These are phyloP conservation scores for Aspergillus sp. DNA, from an alignment of 2,329 filamentous ascomycete genomes.

Conservation along the genomic window DNA sequence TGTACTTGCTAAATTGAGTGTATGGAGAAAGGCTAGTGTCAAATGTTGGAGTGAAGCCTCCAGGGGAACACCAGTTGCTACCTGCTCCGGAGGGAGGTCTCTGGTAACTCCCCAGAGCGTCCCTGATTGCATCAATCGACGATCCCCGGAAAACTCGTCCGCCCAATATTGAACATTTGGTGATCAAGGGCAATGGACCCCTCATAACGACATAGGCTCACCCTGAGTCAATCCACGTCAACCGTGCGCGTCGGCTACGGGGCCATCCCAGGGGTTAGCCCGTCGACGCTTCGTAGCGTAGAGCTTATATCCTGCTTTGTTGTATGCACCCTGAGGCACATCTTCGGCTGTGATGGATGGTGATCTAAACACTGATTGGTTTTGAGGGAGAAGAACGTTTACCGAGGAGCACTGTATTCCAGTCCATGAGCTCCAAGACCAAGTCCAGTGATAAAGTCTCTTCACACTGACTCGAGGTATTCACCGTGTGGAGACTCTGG, in stretches of 20 bases:
- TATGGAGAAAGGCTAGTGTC: background rate
- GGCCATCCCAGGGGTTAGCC: constrained; percentile 13
- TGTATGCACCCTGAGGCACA: constrained; percentile 10
- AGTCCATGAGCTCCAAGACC: constrained; percentile 3
- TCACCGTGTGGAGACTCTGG: constrained; percentile 2
- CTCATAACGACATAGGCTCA: constrained; percentile 16
- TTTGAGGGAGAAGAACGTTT: constrained; percentile 6
- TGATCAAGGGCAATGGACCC: constrained; percentile 18
- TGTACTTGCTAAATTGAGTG: constrained; percentile 7
- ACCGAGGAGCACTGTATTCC: background rate
- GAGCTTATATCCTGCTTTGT: constrained; percentile 7
- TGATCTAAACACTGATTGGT: constrained; percentile 15
- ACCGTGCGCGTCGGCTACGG: constrained; percentile 14
- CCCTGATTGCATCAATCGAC: constrained; percentile 8
- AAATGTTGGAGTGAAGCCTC: constrained; percentile 5
- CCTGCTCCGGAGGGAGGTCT: background rate
- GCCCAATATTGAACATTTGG: constrained; percentile 24
- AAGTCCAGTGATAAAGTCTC: background rate
- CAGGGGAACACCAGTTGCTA: constrained; percentile 5
- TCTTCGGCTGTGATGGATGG: constrained; percentile 5
- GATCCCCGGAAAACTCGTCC: constrained; percentile 12
- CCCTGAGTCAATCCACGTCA: constrained; percentile 19
- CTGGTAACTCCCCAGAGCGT: background rate
- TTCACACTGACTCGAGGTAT: background rate
- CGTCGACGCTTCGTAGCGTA: background rate